phyloP scores from a whole-genome alignment of 768 basidiomycete species.

The Leccinum longicurvipes region DNA sequence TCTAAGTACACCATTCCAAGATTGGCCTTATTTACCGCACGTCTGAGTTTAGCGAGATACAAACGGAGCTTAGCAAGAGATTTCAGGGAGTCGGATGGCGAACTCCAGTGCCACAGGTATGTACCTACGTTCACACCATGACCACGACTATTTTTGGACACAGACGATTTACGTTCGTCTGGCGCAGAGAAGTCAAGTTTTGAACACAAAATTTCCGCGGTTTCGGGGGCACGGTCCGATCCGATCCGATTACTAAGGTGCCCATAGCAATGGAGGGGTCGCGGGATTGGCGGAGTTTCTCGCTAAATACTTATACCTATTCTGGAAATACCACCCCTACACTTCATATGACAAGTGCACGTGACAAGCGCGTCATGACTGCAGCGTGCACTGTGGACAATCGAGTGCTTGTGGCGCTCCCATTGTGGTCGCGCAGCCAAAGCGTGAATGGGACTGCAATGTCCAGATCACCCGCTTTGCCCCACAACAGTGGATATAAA shows the following conservation, averaged over 20 bases:
- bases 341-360: slow-evolving; percentile 1
- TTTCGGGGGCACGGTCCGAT: background rate
- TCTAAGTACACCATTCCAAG: background rate
- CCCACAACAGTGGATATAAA: no score
- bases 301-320: no score
- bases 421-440: slow-evolving; percentile 8
- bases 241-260: no score
- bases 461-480: no score
- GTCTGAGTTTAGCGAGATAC: background rate
- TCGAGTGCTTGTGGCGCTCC: background rate
- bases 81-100: background rate
- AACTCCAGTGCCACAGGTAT: background rate
- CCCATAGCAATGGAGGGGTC: background rate
- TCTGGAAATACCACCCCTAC: no score
- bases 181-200: no score
- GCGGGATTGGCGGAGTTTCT: no score
- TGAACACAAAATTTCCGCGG: background rate
- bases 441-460: slow-evolving; percentile 1
- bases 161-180: no score
- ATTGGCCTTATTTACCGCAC: background rate
- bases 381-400: slow-evolving; percentile 3
- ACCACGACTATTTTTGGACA: background rate
- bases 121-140: background rate
- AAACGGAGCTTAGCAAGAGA: background rate
- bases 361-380: slow-evolving; percentile 18